Evolutionary conservation across 352 stramenopile genomes (phyloP).

Genomic region (Phytophthora idaei): DNA sequence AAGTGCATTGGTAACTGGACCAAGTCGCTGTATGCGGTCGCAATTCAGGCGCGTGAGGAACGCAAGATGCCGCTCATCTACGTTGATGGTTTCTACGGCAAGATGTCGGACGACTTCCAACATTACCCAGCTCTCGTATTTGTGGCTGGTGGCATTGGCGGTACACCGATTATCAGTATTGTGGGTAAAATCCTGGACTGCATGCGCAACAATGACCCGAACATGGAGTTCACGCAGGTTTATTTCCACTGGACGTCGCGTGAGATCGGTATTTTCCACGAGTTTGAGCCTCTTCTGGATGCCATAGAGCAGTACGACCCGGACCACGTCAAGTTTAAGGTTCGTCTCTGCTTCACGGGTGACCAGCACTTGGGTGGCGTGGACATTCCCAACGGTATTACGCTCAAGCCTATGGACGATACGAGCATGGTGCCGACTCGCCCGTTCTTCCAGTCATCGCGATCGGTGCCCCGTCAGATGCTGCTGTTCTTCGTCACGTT

Average conservation of each 20-base stretch:
- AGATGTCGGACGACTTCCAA: conserved; percentile 85
- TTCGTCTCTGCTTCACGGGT: conserved; percentile 80
- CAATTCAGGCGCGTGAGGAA: conserved; percentile 78
- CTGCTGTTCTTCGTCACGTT: conserved; percentile 85
- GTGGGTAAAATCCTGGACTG: conserved; percentile 86
- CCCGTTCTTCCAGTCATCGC: conserved; percentile 76
- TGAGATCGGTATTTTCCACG: conserved; percentile 85
- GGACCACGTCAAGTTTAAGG: conserved; percentile 66
- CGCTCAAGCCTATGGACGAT: conserved; percentile 83
- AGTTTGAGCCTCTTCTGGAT: conserved; percentile 82
- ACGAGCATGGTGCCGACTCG: conserved; percentile 79
- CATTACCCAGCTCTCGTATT: conserved; percentile 84
- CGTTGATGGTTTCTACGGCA: conserved; percentile 85
- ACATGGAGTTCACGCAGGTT: conserved; percentile 69
- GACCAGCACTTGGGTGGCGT: conserved; percentile 80
- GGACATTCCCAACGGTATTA: conserved; percentile 76
- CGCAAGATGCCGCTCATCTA: conserved; percentile 84
- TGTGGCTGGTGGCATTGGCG: conserved; percentile 85
- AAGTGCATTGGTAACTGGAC: conserved; percentile 82
- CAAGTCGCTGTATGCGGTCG: conserved; percentile 73
- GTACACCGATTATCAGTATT: conserved; percentile 90
- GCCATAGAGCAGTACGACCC: conserved; percentile 80
- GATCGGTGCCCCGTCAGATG: conserved; percentile 73
- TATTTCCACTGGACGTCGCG: conserved; percentile 89
- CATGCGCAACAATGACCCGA: conserved; percentile 80